Base-by-base conservation (phyloP, 2,329 filamentous ascomycete genomes). In the Diaporthe batatas region DNA sequence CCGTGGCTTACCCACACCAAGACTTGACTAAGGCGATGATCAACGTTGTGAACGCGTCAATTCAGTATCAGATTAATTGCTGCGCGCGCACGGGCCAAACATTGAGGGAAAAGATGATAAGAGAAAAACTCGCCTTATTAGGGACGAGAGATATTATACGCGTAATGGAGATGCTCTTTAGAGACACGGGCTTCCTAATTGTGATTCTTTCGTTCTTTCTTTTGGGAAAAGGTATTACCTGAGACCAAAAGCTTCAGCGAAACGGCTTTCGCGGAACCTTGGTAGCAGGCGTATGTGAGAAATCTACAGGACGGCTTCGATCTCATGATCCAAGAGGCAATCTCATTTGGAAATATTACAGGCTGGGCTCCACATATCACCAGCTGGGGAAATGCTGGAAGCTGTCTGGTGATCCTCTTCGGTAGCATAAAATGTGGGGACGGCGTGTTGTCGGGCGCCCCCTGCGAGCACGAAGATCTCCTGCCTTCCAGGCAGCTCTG, bases 351-450 rank as follows among this genome's bases (percentile, higher is more conserved):
- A 29, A 44, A 2, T 18, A 18, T 23, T n/a, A 14, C 36, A 5
- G 23, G 18, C 14, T 49, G 23, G 23, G 36, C n/a, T 44, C 57
- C 16, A 62, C 58, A 14, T 49, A 21, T n/a, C n/a, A 29, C 18
- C 6, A 36, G 11, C 23, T 7, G 39, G 39, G 58, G 16, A 3
- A 12, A n/a, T 62, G 39, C 36, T 62, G 23, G 16, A 44, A 29
- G 23, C 23, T 29, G 58, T 62, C 39, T 21, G 58, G 36, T 47
- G 39, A 62, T 62, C 32, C 47, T 6, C 36, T 29, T 62, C 39
- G 58, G 39, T 47, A 44, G 58, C 23, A 29, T 62, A 44, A 32
- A 62, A 29, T 62, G 23, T 62, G 58, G 39, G 39, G 23, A 62
- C 44, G 21, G 10, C 34, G 36, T 39, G 11, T 57, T 54, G 29